phyloP scores from a whole-genome alignment of 495 filamentous ascomycete genomes.

The Lichina pygmaea region DNA sequence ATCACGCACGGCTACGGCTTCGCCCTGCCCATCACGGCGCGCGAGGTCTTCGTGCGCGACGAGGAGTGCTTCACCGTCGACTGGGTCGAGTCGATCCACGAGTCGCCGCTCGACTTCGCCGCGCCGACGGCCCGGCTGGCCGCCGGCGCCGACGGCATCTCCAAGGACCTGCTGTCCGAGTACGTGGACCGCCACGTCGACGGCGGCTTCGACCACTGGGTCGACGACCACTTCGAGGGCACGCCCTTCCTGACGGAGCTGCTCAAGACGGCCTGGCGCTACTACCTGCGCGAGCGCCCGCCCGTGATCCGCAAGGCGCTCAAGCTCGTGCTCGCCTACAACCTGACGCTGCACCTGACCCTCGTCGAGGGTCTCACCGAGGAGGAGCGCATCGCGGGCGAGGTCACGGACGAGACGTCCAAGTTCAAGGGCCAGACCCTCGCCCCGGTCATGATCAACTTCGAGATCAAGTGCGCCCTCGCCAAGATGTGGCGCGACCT shows the following conservation, averaged over 20 bases:
- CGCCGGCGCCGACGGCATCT: conserved; percentile 61
- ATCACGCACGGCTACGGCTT: conserved; percentile 63
- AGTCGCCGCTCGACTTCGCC: conserved; percentile 49
- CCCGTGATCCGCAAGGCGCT: conserved; percentile 75
- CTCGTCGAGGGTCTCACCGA: conserved; percentile 71
- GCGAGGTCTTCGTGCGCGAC: conserved; percentile 72
- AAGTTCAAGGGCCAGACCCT: conserved; percentile 68
- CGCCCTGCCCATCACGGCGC: conserved; percentile 62
- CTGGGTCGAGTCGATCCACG: conserved; percentile 57
- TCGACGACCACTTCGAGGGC: conserved; percentile 83
- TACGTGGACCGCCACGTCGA: conserved; percentile 86
- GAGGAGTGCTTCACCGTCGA: conserved; percentile 79
- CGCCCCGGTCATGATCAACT: conserved; percentile 93
- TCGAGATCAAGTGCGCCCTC: conserved; percentile 87
- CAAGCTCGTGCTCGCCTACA: conserved; percentile 79
- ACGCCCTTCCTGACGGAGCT: conserved; percentile 82
- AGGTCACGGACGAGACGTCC: conserved; percentile 50
- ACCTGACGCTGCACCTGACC: conserved; percentile 72
- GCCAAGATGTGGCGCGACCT: conserved; percentile 90
- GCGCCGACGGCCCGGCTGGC: conserved; percentile 64
- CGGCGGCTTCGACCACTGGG: conserved; percentile 64
- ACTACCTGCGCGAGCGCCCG: conserved; percentile 55
- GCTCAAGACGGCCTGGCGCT: conserved; percentile 77
- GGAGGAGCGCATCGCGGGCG: conserved; percentile 48
- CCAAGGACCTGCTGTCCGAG: conserved; percentile 45